Evolutionary conservation across 2,329 filamentous ascomycete species (phyloP), one percentile per base, ranked within the genome.

Genomic region (Didymella keratinophila): DNA sequence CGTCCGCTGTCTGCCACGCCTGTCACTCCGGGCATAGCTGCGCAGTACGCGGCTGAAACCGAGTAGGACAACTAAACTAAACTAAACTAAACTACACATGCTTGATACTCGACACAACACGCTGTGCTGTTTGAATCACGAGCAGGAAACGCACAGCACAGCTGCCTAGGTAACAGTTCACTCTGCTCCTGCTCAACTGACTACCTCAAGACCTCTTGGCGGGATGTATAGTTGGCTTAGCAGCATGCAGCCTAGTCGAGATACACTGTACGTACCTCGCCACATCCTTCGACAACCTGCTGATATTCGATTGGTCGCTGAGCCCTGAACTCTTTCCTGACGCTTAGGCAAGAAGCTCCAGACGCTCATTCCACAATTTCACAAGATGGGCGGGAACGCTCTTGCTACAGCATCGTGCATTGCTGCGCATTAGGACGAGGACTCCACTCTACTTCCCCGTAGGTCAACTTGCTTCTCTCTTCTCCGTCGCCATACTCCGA

Each of bases 231-330:
- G 34, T 42, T 55, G 45, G 42, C 36, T 43, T 51, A 45, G 9
- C 27, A 23, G 21, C 36, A 46, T 51, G 42, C 30, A 36, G 27
- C 52, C 43, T 37, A 14, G 30, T 50, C 41, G 20, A 41, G 41
- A 34, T 54, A 50, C 41, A 34, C 27, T 47, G 52, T 43, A 48
- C 50, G 37, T 52, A 47, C 56, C 52, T 55, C 51, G 52, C 56
- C 47, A 52, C 56, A 55, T 63, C 60, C 60, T 58, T 43, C 51
- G 44, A 54, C 39, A 51, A 21, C 45, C 43, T 59, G 49, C 52
- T 42, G 44, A 51, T 41, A 47, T 52, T 45, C 46, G 21, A 58
- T 46, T 60, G 56, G 62, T 48, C 21, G 34, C 28, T 47, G 47
- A 25, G 27, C 49, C 41, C 41, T 52, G 54, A 55, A 47, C 32